Conservation (phyloP, 371 early-diverging fungal species). For the Mortierella sp. region DNA sequence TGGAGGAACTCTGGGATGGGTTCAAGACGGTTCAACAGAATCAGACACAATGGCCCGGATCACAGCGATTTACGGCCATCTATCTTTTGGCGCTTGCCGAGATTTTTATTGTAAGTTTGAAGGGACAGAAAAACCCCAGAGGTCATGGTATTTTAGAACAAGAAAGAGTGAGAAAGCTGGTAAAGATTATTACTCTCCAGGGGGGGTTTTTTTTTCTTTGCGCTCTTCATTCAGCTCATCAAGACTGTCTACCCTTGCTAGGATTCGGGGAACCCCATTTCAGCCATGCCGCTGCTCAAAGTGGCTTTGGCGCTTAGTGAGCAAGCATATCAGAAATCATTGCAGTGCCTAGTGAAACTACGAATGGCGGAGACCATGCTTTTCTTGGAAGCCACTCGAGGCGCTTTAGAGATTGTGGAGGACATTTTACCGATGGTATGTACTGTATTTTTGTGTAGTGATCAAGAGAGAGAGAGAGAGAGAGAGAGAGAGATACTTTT, state of each 20-base stretch:
- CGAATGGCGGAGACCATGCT: conserved; percentile 34
- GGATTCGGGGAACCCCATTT: conserved; percentile 27
- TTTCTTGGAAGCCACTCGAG: conserved; percentile 18
- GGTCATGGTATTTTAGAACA: too few species aligned
- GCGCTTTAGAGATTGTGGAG: conserved; percentile 31
- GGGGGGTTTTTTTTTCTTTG: not conserved
- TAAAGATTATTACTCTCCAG: not conserved
- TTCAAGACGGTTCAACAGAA: conserved; percentile 19
- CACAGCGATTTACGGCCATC: conserved; percentile 29
- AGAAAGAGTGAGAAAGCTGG: not conserved
- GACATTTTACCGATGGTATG: conserved; percentile 26
- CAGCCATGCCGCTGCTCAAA: conserved; percentile 32
- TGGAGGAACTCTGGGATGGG: conserved; percentile 37
- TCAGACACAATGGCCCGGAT: conserved; percentile 30
- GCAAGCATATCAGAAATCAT: conserved; percentile 28
- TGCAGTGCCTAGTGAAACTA: conserved; percentile 31
- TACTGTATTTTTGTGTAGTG: not conserved
- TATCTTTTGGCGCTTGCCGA: conserved; percentile 39
- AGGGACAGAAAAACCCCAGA: too few species aligned
- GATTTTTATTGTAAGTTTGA: conserved; percentile 33
- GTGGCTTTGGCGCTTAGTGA: conserved; percentile 34
- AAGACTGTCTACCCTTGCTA: not conserved
- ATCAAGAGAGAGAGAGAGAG: not conserved
- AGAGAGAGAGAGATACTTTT: not conserved
- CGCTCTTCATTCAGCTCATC: not conserved